Evolutionary conservation across 441 rosid genomes (phyloP).

Genomic region (Capsella rubella): DNA sequence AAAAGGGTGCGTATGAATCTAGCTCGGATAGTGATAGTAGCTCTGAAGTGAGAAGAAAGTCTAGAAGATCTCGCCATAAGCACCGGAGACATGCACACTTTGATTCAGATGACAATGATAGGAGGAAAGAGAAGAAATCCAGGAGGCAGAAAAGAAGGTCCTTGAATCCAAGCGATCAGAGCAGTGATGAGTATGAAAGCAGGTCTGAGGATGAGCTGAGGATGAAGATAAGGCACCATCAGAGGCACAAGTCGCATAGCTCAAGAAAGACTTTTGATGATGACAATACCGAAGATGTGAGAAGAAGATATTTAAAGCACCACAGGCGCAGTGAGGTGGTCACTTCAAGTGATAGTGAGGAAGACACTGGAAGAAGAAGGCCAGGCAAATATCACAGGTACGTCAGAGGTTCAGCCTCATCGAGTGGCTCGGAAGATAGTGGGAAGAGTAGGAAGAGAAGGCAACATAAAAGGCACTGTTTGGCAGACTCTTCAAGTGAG

Average conservation of each 20-base stretch:
- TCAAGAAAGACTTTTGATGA: constrained; percentile 49
- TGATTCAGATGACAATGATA: constrained; percentile 64
- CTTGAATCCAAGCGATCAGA: constrained; percentile 48
- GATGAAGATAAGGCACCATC: constrained; percentile 55
- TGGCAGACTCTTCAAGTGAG: constrained; percentile 64
- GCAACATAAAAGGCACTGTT: constrained; percentile 40
- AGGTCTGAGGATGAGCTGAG: constrained; percentile 58
- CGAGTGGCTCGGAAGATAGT: constrained; percentile 49
- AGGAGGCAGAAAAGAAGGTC: constrained; percentile 56
- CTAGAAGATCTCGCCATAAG: constrained; percentile 60
- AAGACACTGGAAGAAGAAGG: constrained; percentile 45
- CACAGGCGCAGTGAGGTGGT: constrained; percentile 46
- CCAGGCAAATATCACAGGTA: constrained; percentile 49
- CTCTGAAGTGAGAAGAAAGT: constrained; percentile 56
- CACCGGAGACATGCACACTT: constrained; percentile 58
- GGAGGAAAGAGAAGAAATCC: constrained; percentile 61
- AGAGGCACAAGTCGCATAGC: constrained; percentile 52
- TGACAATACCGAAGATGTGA: constrained; percentile 44
- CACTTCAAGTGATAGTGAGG: constrained; percentile 52
- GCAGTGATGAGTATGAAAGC: constrained; percentile 54
- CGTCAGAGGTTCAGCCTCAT: constrained; percentile 39
- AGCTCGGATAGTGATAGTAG: constrained; percentile 55
- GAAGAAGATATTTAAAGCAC: constrained; percentile 50
- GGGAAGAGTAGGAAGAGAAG: constrained; percentile 48
- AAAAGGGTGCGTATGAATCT: constrained; percentile 52